Base-by-base conservation (phyloP, 148 eudicot species). In the Hydrangea macrophylla region DNA sequence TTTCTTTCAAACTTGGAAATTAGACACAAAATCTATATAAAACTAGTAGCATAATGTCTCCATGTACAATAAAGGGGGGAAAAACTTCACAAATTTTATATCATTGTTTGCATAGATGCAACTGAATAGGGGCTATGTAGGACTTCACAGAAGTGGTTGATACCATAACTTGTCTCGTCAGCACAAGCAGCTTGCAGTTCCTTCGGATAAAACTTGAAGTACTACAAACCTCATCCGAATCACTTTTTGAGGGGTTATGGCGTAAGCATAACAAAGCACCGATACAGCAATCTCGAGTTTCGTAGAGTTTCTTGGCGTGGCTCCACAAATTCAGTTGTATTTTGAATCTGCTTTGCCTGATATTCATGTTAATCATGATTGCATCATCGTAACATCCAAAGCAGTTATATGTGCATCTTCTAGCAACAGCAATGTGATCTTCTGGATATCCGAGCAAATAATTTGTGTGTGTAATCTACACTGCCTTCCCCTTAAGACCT, bases 171-270 rank as follows among this genome's bases (percentile, higher is more conserved):
- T 48, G 7, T 30, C n/a, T 64, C 57, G 9, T 31, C 39, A 31
- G 22, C 24, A 28, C 18, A 65, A 65, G 51, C 20, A 51, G 9
- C 27, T 64, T 56, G 54, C 62, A 30, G 62, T 50, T 56, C 62
- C 71, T 15, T 13, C 44, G 13, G 8, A 18, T 11, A 37, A 56
- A 56, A 68, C 9, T 20, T 48, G 22, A 15, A 55, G 70, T 51
- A 55, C 50, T 32, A 50, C 56, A n/a, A 11, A n/a, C 55, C 67
- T 15, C 35, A 0, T 60, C 64, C 45, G 23, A 51, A 28, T 27
- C 9, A 27, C 60, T n/a, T 57, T 56, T 7, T 27, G 60, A 27
- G 9, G 17, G 20, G 18, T 23, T 1, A 10, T 24, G 6, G 9
- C 45, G 26, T 12, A 33, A 51, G 31, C 30, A 17, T 5, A 44